phyloP scores from a whole-genome alignment of 2,329 filamentous ascomycete species.

The Nemania sp. region DNA sequence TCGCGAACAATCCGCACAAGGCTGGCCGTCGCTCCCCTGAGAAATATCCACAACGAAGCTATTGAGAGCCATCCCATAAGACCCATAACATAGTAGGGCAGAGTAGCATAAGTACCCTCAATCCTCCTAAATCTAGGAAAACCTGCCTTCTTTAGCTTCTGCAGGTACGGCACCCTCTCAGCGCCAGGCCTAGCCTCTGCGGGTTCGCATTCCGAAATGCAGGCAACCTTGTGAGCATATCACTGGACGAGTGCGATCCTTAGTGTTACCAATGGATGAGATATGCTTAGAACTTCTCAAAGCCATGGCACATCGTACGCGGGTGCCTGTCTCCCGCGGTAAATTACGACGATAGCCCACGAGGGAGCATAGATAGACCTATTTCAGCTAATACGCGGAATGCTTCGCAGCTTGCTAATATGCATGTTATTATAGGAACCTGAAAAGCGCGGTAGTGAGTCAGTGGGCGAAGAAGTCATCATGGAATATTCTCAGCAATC shows the following conservation, averaged over 20 bases:
- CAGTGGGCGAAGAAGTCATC: conserved; percentile 44
- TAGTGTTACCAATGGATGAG: conserved; percentile 52
- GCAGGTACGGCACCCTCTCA: conserved; percentile 36
- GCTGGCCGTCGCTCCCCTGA: conserved; percentile 66
- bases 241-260: conserved; percentile 57
- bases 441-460: conserved; percentile 61
- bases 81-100: conserved; percentile 55
- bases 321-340: background rate
- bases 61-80: conserved; percentile 67
- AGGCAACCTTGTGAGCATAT: conserved; percentile 64
- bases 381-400: conserved; percentile 48
- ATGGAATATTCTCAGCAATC: background rate
- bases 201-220: conserved; percentile 65
- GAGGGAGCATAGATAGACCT: background rate
- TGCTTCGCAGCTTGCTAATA: conserved; percentile 38
- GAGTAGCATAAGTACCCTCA: conserved; percentile 66
- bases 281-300: conserved; percentile 47
- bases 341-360: background rate
- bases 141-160: conserved; percentile 33
- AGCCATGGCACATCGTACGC: background rate
- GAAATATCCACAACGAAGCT: conserved; percentile 68
- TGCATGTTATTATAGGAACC: conserved; percentile 68
- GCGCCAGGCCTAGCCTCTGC: conserved; percentile 53
- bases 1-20: conserved; percentile 59
- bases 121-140: conserved; percentile 61